These are phyloP conservation scores for Graphiopsis chlorocephala DNA, from an alignment of 2,329 filamentous ascomycete species.

Conservation along the genomic window DNA sequence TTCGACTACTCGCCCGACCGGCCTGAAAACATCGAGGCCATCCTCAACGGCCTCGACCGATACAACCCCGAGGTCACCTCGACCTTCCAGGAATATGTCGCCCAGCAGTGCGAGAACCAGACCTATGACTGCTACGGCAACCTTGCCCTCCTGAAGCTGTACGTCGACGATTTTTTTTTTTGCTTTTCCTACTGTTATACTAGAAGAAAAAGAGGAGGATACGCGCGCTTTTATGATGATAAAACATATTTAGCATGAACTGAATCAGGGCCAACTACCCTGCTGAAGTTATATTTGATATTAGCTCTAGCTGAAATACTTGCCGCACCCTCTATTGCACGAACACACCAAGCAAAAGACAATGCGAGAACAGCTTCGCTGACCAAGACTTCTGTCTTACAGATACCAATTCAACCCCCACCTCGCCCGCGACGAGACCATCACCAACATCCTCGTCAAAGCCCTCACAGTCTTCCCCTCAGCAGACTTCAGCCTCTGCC, in stretches of 20 bases:
- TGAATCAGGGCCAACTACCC: slow-evolving; percentile 59
- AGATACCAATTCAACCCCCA: slow-evolving; percentile 99
- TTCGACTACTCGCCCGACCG: slow-evolving; percentile 89
- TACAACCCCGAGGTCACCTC: slow-evolving; percentile 98
- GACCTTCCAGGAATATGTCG: slow-evolving; percentile 90
- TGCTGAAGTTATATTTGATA: slow-evolving; percentile 63
- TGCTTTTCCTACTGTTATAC: background rate
- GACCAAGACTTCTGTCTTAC: slow-evolving; percentile 15
- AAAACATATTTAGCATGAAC: slow-evolving; percentile 94
- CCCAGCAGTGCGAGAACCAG: slow-evolving; percentile 90
- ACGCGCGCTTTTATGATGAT: slow-evolving; percentile 62
- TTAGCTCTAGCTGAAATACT: slow-evolving; percentile 71
- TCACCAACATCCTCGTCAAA: slow-evolving; percentile 99
- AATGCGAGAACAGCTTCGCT: background rate
- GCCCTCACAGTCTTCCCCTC: slow-evolving; percentile 95
- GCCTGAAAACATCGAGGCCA: slow-evolving; percentile 85
- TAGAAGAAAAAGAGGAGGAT: slow-evolving; percentile 75
- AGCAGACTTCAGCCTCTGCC: slow-evolving; percentile 88
- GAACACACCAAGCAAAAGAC: slow-evolving; percentile 16
- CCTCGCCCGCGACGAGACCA: slow-evolving; percentile 92
- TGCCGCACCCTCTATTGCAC: background rate
- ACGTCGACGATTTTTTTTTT: slow-evolving; percentile 48
- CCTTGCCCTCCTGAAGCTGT: slow-evolving; percentile 94
- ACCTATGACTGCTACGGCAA: slow-evolving; percentile 97
- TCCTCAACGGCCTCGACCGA: slow-evolving; percentile 94